Evolutionary conservation across 768 basidiomycete species (phyloP).

Genomic region (Auricularia cornea): DNA sequence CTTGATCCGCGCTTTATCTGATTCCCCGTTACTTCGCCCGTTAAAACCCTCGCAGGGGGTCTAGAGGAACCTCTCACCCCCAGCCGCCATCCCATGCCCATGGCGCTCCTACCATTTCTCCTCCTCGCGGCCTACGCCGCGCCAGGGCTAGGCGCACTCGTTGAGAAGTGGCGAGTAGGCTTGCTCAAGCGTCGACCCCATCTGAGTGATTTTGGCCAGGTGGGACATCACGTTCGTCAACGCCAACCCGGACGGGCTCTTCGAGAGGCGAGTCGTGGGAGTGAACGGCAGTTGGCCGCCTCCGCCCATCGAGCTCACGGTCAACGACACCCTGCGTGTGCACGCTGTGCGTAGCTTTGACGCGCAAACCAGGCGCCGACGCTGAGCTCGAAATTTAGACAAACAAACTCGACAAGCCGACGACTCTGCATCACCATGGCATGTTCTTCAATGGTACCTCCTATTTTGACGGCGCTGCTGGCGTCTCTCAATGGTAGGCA

Average conservation of each 20-base stretch:
- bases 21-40: neutral
- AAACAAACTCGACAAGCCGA: conserved; percentile 59
- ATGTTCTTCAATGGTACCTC: conserved; percentile 85
- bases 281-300: conserved; percentile 96
- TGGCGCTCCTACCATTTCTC: neutral
- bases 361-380: neutral
- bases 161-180: conserved; percentile 46
- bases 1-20: neutral
- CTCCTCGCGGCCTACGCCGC: conserved; percentile 23
- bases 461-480: conserved; percentile 85
- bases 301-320: conserved; percentile 67
- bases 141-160: conserved; percentile 50
- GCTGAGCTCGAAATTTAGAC: conserved; percentile 9
- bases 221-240: conserved; percentile 88
- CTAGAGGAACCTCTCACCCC: neutral
- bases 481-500: conserved; percentile 73
- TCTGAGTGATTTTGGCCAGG: conserved; percentile 19
- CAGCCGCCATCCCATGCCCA: neutral
- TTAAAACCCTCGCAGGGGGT: neutral
- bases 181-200: neutral
- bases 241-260: conserved; percentile 76
- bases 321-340: conserved; percentile 63
- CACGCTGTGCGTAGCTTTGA: conserved; percentile 41
- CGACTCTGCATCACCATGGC: conserved; percentile 86
- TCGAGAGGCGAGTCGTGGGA: conserved; percentile 68